Conservation (phyloP, 2,329 filamentous ascomycete genomes). For the Elsinoe necatrix region DNA sequence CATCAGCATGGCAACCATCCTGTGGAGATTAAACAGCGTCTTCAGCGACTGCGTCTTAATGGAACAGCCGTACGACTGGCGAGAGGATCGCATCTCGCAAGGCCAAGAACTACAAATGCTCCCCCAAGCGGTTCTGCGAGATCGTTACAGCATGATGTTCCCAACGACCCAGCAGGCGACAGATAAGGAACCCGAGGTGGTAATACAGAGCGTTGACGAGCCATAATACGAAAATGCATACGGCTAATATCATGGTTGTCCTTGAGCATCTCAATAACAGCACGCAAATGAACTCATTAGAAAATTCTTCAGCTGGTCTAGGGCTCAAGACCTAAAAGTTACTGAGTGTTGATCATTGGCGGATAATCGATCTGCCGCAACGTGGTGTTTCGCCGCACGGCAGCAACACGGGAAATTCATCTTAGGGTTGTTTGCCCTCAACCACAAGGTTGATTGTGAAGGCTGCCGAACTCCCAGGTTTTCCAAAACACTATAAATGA, state of each 20-base stretch:
- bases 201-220: not conserved
- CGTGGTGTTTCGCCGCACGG: not conserved
- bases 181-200: not conserved
- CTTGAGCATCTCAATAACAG: too few species aligned
- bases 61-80: not conserved
- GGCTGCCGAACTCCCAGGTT: not conserved
- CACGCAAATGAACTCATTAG: too few species aligned
- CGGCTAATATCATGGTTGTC: not conserved
- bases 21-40: slow-evolving; percentile 4
- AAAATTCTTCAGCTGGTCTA: too few species aligned
- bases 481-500: not conserved
- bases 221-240: not conserved
- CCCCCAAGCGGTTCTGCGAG: not conserved
- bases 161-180: not conserved
- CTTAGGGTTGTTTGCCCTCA: not conserved
- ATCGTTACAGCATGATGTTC: not conserved
- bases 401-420: not conserved
- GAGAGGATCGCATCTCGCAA: not conserved
- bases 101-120: not conserved
- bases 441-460: not conserved
- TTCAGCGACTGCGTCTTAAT: not conserved
- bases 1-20: not conserved
- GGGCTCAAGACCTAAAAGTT: too few species aligned
- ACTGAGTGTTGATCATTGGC: too few species aligned
- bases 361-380: not conserved